These are phyloP conservation scores for Talaromyces sp. DNA, from an alignment of 2,329 filamentous ascomycete species.

Conservation along the genomic window DNA sequence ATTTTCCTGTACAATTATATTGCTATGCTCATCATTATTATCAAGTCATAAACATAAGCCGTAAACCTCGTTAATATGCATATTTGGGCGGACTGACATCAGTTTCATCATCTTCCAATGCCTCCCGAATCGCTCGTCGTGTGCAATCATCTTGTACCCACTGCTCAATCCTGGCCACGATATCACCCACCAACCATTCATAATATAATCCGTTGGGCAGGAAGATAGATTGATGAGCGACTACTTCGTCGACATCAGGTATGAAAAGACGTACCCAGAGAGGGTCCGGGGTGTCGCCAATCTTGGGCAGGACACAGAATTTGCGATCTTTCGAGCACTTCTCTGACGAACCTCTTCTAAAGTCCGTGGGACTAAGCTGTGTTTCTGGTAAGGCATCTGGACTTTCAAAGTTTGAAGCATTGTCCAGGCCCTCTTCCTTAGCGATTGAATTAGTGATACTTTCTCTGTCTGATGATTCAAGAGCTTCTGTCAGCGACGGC, in stretches of 20 bases:
- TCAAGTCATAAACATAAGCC: neutral
- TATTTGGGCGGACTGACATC: neutral
- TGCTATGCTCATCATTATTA: neutral
- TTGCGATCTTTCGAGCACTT: conserved; percentile 54
- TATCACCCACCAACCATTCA: conserved; percentile 69
- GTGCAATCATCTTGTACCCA: conserved; percentile 51
- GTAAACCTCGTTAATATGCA: neutral
- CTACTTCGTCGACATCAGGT: conserved; percentile 77
- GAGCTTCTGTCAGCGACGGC: neutral
- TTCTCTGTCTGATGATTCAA: neutral
- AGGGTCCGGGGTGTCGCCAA: conserved; percentile 42
- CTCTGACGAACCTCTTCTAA: conserved; percentile 3
- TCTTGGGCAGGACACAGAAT: conserved; percentile 66
- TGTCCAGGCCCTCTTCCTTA: neutral
- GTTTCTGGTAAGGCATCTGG: neutral
- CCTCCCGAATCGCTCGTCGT: conserved; percentile 8
- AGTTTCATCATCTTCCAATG: neutral
- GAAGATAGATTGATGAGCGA: conserved; percentile 79
- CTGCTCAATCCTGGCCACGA: conserved; percentile 57
- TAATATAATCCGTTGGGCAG: conserved; percentile 63
- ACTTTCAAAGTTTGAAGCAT: neutral
- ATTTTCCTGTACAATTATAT: neutral
- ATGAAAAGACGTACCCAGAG: conserved; percentile 77
- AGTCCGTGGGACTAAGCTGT: conserved; percentile 2
- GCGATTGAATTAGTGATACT: neutral